Evolutionary conservation across 176 grass and related monocot species (phyloP), one percentile per base, ranked within the genome.

Genomic region (Calamus simplicifolius): DNA sequence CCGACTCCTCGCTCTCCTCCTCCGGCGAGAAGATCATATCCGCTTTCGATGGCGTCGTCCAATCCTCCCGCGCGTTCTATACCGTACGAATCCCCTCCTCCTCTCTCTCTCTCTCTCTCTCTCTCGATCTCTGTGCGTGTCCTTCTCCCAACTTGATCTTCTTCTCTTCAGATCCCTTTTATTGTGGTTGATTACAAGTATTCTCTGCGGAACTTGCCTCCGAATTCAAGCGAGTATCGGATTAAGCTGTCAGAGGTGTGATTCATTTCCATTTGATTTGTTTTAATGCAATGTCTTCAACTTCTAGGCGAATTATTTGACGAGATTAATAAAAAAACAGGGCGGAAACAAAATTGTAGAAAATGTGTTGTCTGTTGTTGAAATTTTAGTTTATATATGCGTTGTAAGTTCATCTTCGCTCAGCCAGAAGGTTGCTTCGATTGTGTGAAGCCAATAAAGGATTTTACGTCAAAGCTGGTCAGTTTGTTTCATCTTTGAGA

Each of bases 391-490:
- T 62, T 72, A 18, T 49, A 13, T 62, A 23, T 69, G 48, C 26
- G 66, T 18, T 74, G 5, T 64, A 95, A 87, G 55, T 90, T 80
- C 92, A 96, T 77, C 75, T 79, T 69, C 69, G 87, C 61, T 96
- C 92, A 26, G 83, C 92, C 26, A 80, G 88, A 69, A 90, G 75
- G 38, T 63, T 96, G 57, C 78, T 87, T 57, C 82, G 69, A 68
- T 62, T 96, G 16, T 96, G 86, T 56, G 69, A 96, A 88, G 64
- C 18, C 10, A 96, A 96, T 63, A 78, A 84, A 69, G 87, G 92
- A 0, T 96, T 96, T 78, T 96, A 96, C 85, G 92, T 96, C 49
- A 96, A 96, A 77, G 92, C 92, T 53, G 92, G 87, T 57, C 92
- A 96, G 62, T 96, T 77, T 82, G 81, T 90, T 77, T 96, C 92